Percentiles rank a stretch among this genome's conserved stretches.
phyloP scores from a whole-genome alignment of 768 basidiomycete genomes.

The Leucosporidium creatinivorum region DNA sequence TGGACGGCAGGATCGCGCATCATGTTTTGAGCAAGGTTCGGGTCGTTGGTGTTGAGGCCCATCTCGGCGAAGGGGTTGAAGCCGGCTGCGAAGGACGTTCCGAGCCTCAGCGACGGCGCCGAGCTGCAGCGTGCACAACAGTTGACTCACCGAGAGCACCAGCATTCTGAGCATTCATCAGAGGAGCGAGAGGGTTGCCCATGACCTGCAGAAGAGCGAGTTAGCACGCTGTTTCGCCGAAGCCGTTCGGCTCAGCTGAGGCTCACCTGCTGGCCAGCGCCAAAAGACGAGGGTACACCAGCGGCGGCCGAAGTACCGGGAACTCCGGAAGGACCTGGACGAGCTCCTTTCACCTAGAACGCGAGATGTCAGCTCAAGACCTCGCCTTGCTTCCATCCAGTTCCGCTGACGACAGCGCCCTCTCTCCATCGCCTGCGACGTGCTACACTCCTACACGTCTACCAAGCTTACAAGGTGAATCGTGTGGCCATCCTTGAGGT shows the following conservation, averaged over 20 bases:
- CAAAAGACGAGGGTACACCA: conserved; percentile 42
- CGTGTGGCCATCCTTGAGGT: conserved; percentile 25
- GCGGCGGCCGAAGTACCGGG: conserved; percentile 45
- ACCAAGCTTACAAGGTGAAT: conserved; percentile 26
- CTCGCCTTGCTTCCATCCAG: too few species aligned
- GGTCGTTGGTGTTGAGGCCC: conserved; percentile 69
- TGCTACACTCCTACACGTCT: too few species aligned
- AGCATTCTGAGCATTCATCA: conserved; percentile 36
- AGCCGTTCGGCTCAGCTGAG: conserved; percentile 63
- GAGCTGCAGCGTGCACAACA: too few species aligned
- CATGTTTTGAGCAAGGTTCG: conserved; percentile 64
- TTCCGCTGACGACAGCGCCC: not conserved
- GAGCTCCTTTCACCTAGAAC: conserved; percentile 29
- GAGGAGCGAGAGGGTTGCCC: conserved; percentile 37
- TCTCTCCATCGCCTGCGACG: too few species aligned
- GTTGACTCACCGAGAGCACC: conserved; percentile 45
- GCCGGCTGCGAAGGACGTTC: conserved; percentile 38
- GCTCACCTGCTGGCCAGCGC: conserved; percentile 70
- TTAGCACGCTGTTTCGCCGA: conserved; percentile 58
- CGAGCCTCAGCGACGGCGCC: too few species aligned
- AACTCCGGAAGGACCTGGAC: conserved; percentile 53
- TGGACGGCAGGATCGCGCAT: conserved; percentile 60
- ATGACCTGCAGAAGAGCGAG: conserved; percentile 10
- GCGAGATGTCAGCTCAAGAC: not conserved
- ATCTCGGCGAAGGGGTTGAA: conserved; percentile 87